Base-by-base conservation (phyloP, 192 early-diverging fungal genomes). In the Rhizophlyctis rosea region DNA sequence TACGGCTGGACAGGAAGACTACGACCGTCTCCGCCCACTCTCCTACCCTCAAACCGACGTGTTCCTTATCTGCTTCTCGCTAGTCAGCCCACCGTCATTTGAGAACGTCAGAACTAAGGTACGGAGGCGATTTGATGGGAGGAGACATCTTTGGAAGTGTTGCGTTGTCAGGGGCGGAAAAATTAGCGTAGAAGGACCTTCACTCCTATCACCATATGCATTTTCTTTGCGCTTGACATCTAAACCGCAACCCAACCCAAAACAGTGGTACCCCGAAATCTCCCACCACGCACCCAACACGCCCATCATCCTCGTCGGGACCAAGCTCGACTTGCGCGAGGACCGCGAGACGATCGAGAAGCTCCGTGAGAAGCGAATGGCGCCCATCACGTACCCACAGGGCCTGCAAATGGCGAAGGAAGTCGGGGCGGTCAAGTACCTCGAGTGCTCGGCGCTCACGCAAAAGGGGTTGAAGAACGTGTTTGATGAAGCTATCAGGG, bases 31-130 rank as follows among this genome's bases (percentile, higher is more conserved):
- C 55, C 90, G 96, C 59, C 96, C 96, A 7, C 83, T 98, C 39
- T 95, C 93, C 54, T 98, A 98, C 76, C 96, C 96, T 49, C 96
- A 98, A 69, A 98, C 96, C 4, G 96, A 98, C 73, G 93, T 98
- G 21, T 98, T 98, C 78, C 80, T 98, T 61, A 87, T 98, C 68
- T 98, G 96, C 80, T 98, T 98, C 72, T 98, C 96, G 50, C 76
- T 98, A 50, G 94, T 96, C 64, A 90, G 87, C 57, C 96, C 94
- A 65, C 89, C 94, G 39, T 94, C 92, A 32, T 98, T 92, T 68
- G 95, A 98, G 78, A 98, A 98, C 76, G 93, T 96, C 59, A 84
- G 90, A 75, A 88, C 93, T 72, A 98, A 98, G 86, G 91, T 90
- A 78, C 1, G 30, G 3, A 28, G 9, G 13, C 14, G 7, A 31